Evolutionary conservation across 805 yeast genomes (phyloP).

Genomic region (Kazachstania psychrophila): DNA sequence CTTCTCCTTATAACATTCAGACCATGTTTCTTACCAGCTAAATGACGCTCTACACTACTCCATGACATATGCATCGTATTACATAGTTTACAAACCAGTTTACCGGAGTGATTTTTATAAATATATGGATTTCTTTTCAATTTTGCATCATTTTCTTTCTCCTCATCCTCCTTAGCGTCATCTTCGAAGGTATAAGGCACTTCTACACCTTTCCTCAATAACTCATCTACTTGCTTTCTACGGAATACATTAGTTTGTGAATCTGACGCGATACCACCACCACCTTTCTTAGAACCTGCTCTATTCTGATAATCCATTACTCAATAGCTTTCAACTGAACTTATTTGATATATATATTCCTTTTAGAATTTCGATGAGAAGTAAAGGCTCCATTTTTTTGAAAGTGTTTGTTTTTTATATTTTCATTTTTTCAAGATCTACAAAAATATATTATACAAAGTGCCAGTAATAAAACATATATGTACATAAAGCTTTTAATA

Average conservation of each 20-base stretch:
- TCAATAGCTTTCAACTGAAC: too few species aligned
- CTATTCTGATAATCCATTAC: slow-evolving; percentile 81
- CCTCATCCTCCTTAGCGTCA: slow-evolving; percentile 33
- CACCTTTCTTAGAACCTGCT: slow-evolving; percentile 84
- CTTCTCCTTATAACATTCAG: slow-evolving; percentile 58
- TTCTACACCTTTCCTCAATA: slow-evolving; percentile 36
- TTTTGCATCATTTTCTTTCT: slow-evolving; percentile 35
- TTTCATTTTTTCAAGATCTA: too few species aligned
- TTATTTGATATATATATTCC: too few species aligned
- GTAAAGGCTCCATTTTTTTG: too few species aligned
- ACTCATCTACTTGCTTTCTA: slow-evolving; percentile 55
- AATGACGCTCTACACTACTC: slow-evolving; percentile 72
- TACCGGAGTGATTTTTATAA: slow-evolving; percentile 72
- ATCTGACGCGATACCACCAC: slow-evolving; percentile 78
- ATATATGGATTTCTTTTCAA: slow-evolving; percentile 53
- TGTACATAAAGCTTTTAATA: too few species aligned
- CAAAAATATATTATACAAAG: too few species aligned
- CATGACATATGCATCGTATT: slow-evolving; percentile 73
- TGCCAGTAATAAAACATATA: too few species aligned
- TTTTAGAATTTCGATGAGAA: too few species aligned
- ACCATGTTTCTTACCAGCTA: slow-evolving; percentile 78
- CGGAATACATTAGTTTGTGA: slow-evolving; percentile 63
- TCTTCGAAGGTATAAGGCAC: slow-evolving; percentile 34
- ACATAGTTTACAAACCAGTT: slow-evolving; percentile 77
- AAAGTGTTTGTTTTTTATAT: too few species aligned